Base-by-base conservation (phyloP, 805 yeast species). In the Yarrowia osloensis region DNA sequence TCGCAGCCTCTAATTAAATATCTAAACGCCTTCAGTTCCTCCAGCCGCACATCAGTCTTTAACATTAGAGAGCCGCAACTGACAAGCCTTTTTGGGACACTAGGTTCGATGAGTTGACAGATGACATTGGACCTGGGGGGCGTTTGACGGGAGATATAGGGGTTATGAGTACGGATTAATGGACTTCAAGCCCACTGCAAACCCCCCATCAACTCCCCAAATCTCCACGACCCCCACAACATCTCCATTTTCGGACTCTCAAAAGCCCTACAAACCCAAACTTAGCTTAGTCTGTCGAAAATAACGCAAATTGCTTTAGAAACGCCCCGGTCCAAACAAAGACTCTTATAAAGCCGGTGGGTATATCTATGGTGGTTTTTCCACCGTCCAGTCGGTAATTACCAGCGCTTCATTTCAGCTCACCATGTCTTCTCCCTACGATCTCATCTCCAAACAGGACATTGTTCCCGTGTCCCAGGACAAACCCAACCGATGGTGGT, bases 251-350 rank as follows among this genome's bases (percentile, higher is more conserved):
- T 11, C 9, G 11, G 31, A 0, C 24, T 8, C 7, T 3, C 55
- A 21, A 29, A 33, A 22, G 24, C 5, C 28, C 4, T 24, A n/a
- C n/a, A 15, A 54, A 54, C 61, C 26, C 61, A 17, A 54, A 54
- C 31, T 35, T 54, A 54, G 44, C 44, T 24, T 54, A 54, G 42
- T 31, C 15, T 33, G 19, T 24, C n/a, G 61, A 54, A 54, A 54
- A 54, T 54, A 54, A 54, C 61, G 61, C 61, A 54, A 54, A 35
- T 54, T 54, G 61, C 61, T 54, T 54, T 37, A 54, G 61, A 54
- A 54, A 54, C 42, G 44, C 61, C 61, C 37, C 22, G 33, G 31
- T 11, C 61, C 44, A 54, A 54, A 54, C 61, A 54, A 37, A 35
- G 61, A 33, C 42, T 4, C 4, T 11, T 54, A 35, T 54, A 54